Base-by-base conservation (phyloP, 2,329 filamentous ascomycete species). In the Escovopsis sp. region DNA sequence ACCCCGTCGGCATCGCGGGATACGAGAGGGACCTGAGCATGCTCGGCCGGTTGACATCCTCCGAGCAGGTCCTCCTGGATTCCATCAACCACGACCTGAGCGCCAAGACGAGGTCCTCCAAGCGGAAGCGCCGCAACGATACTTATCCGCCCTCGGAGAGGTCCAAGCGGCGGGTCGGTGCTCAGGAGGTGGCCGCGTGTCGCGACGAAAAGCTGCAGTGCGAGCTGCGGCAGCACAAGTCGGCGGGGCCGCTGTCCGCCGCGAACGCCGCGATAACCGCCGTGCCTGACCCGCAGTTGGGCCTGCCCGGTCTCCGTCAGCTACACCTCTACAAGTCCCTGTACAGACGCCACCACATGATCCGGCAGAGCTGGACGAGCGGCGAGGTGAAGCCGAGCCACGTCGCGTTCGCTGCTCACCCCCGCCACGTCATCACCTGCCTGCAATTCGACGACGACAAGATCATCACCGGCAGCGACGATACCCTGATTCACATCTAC, bases 381-480 rank as follows among this genome's bases (percentile, higher is more conserved):
- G 82, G 86, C 41, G 78, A 81, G 47, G 74, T 86, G 30, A 84
- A 87, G 60, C 91, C 91, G 26, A 77, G 82, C 38, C 91, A 98
- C 53, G 81, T 98, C 45, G 91, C 91, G 4, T 96, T 98, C 61
- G 80, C 86, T n/a, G 91, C 91, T 5, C 91, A 98, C 57, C 86
- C 91, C 46, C 80, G 86, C 32, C 89, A 96, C 64, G 91, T 98
- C 47, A 94, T 98, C 41, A 98, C 91, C 12, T 98, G 91, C 58
- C 72, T 98, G 42, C 88, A 98, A 59, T 98, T 98, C 54, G 91
- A 98, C 56, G 85, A 88, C 39, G 88, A 98, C 68, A 96, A 96
- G 64, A 95, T 98, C 51, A 74, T 98, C 51, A 98, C 91, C 2
- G 91, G 91, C 26, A 96, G 89, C 56, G 91, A 98, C 58, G 91